Evolutionary conservation across 768 basidiomycete genomes (phyloP), one percentile per base, ranked within the genome.

Genomic region (Leccinellum luteum): DNA sequence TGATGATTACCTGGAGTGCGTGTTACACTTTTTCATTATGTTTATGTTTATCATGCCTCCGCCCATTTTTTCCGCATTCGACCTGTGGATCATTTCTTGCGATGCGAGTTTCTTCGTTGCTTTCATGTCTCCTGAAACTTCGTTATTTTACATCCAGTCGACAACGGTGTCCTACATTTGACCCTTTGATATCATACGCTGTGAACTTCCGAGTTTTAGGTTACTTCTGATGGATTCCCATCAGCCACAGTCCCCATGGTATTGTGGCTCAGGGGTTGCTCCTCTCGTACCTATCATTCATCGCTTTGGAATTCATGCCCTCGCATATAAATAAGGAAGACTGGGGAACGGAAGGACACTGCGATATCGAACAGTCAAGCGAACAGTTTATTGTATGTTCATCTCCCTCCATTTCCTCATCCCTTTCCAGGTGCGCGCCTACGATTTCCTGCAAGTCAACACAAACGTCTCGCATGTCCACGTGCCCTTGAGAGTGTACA

Each of bases 401-500:
- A n/a, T 30, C 14, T 15, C n/a, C 6, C 5, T 15, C 45, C 7
- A 19, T 4, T 9, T 9, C 4, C 4, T 8, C 17, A 17, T 19
- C 21, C 27, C 28, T 49, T n/a, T 2, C 14, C 41, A 32, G 21
- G 32, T 17, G n/a, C 10, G 14, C 7, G 12, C 28, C 14, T 60
- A 63, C 6, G 32, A 19, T 30, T 28, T 41, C 45, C 3, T 47
- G 51, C 66, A 67, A 17, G 60, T 64, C 48, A 67, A 38, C 51
- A 67, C 63, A 10, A 64, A 55, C 38, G 66, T 66, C 45, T 63
- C 60, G 28, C 59, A 66, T 4, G 53, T 5, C 62, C 65, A 66
- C 3, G 41, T 23, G 6, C 58, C 63, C 30, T 54, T 54, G 27
- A 54, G 52, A 5, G 34, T 43, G n/a, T 43, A 3, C n/a, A 28